Conservation (phyloP, 2,329 filamentous ascomycete genomes). For the Thielaviopsis ethacetica region DNA sequence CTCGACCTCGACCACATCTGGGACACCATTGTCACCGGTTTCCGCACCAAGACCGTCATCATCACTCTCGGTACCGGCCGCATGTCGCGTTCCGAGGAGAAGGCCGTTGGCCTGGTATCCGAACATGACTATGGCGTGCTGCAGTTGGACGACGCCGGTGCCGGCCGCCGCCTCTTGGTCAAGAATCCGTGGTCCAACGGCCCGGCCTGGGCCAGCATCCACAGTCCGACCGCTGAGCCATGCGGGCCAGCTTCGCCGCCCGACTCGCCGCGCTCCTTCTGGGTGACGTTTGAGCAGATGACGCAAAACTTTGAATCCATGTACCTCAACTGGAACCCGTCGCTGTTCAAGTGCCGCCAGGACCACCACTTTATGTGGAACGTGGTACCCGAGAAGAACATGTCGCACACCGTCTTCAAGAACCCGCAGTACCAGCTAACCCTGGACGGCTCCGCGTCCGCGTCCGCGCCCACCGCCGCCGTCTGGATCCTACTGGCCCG, state of each 20-base stretch:
- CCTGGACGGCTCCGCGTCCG: slow-evolving; percentile 37
- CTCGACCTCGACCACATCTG: slow-evolving; percentile 62
- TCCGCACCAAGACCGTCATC: slow-evolving; percentile 63
- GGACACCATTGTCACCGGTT: slow-evolving; percentile 58
- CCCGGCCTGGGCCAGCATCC: slow-evolving; percentile 7
- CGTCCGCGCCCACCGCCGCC: too few species aligned
- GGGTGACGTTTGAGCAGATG: slow-evolving; percentile 80
- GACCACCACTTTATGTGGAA: slow-evolving; percentile 87
- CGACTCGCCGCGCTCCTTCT: slow-evolving; percentile 55
- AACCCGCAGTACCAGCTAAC: slow-evolving; percentile 59
- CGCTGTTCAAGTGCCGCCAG: slow-evolving; percentile 62
- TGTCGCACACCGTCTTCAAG: slow-evolving; percentile 39
- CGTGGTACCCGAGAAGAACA: slow-evolving; percentile 30
- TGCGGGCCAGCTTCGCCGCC: slow-evolving; percentile 12
- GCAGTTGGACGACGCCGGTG: slow-evolving; percentile 48
- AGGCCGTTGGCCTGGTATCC: slow-evolving; percentile 63
- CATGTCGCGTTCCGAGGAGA: slow-evolving; percentile 60
- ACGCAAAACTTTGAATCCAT: slow-evolving; percentile 88
- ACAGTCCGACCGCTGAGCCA: neutral
- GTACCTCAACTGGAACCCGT: slow-evolving; percentile 94
- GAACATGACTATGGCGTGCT: slow-evolving; percentile 92
- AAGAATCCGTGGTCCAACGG: slow-evolving; percentile 96
- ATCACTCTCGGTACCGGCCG: slow-evolving; percentile 82
- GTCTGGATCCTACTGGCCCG: slow-evolving; percentile 78
- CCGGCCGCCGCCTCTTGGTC: slow-evolving; percentile 55